A percentile compares a stretch with the other conserved stretches of the same genome.
Evolutionary conservation across 2,329 filamentous ascomycete species (phyloP).

Genomic region (Calonectria leucothoes): DNA sequence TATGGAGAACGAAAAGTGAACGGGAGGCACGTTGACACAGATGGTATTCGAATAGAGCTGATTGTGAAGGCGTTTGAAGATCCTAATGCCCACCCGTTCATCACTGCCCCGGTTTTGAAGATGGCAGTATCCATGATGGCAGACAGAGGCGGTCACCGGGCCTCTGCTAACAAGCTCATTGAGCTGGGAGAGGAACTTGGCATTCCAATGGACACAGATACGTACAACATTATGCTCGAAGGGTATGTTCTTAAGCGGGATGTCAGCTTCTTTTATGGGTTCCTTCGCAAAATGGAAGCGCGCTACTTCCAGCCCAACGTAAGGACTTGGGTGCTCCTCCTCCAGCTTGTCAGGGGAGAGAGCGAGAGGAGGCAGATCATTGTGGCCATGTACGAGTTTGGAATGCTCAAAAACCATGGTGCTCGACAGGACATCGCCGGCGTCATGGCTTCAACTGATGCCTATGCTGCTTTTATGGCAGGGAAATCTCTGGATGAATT

Average conservation of each 20-base stretch:
- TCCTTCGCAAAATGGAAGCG: slow-evolving; percentile 54
- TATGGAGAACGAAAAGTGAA: slow-evolving; percentile 47
- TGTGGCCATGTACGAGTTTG: slow-evolving; percentile 58
- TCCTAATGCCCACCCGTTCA: slow-evolving; percentile 43
- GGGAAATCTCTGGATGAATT: slow-evolving; percentile 51
- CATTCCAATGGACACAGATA: slow-evolving; percentile 57
- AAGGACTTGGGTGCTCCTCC: slow-evolving; percentile 61
- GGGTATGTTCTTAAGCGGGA: slow-evolving; percentile 54
- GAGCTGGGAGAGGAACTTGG: slow-evolving; percentile 49
- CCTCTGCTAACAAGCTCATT: slow-evolving; percentile 50
- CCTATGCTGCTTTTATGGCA: slow-evolving; percentile 53
- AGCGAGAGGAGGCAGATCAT: slow-evolving; percentile 61
- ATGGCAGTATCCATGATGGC: slow-evolving; percentile 57
- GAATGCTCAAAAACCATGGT: slow-evolving; percentile 52
- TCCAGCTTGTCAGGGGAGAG: slow-evolving; percentile 68
- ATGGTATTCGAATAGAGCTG: slow-evolving; percentile 51
- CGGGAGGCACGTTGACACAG: slow-evolving; percentile 48
- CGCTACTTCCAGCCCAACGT: slow-evolving; percentile 55
- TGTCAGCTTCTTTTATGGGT: slow-evolving; percentile 52
- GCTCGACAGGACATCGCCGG: slow-evolving; percentile 53
- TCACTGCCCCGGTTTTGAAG: slow-evolving; percentile 56
- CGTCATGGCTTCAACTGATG: slow-evolving; percentile 57
- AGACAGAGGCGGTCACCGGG: slow-evolving; percentile 48
- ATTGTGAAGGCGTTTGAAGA: slow-evolving; percentile 55
- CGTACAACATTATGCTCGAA: slow-evolving; percentile 61